A percentile compares a stretch with the other conserved stretches of the same genome.
Conservation (phyloP, 1,139 yeast species). For the Martiniozyma asiatica region DNA sequence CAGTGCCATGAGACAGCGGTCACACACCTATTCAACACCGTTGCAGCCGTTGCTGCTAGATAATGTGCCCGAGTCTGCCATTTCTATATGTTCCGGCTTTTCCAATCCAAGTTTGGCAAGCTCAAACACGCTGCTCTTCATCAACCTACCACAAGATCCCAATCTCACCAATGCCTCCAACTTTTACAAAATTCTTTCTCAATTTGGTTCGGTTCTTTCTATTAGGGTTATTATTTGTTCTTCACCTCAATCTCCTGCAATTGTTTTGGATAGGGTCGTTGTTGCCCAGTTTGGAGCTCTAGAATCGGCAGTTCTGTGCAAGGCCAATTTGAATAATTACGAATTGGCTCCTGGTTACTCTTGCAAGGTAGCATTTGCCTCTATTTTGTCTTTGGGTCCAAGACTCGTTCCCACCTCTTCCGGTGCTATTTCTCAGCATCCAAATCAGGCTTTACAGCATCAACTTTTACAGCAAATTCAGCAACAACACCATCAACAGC, state of each 20-base stretch:
- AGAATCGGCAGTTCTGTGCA: slow-evolving; percentile 70
- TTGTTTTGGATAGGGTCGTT: slow-evolving; percentile 28
- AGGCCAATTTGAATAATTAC: slow-evolving; percentile 64
- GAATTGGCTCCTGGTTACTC: slow-evolving; percentile 68
- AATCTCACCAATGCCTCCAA: slow-evolving; percentile 18
- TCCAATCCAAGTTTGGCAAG: slow-evolving; percentile 65
- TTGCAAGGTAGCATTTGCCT: slow-evolving; percentile 59
- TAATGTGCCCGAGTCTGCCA: slow-evolving; percentile 38
- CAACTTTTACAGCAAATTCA: slow-evolving; percentile 9
- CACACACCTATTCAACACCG: too few species aligned
- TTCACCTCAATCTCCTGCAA: slow-evolving; percentile 4
- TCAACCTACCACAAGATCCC: slow-evolving; percentile 48
- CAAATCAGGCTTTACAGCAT: slow-evolving; percentile 5
- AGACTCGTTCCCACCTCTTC: too few species aligned
- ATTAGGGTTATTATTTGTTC: slow-evolving; percentile 44
- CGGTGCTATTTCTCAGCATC: slow-evolving; percentile 10
- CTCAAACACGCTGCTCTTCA: slow-evolving; percentile 63
- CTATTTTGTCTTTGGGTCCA: slow-evolving; percentile 38
- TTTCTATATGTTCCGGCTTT: slow-evolving; percentile 48
- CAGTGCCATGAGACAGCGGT: too few species aligned
- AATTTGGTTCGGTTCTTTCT: slow-evolving; percentile 43
- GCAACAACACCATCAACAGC: slow-evolving; percentile 9
- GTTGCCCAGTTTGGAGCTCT: slow-evolving; percentile 61
- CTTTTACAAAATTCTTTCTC: slow-evolving; percentile 22
- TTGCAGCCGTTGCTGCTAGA: slow-evolving; percentile 39